phyloP scores from a whole-genome alignment of 1,284 basidiomycete genomes.

The Butyriboletus regius region DNA sequence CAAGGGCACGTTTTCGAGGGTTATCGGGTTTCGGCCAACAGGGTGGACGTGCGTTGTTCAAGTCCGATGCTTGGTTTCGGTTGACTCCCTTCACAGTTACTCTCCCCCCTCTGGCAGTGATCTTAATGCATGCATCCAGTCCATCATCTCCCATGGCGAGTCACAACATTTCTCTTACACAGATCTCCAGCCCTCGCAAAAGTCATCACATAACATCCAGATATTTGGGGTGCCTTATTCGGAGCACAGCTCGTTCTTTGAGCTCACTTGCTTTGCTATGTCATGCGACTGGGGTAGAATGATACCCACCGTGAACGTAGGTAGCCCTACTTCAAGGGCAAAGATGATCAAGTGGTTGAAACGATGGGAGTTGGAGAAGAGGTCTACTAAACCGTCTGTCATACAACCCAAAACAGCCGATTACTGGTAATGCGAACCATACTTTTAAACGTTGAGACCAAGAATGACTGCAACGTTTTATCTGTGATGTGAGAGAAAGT shows the following conservation, averaged over 20 bases:
- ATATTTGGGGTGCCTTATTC: constrained; percentile 91
- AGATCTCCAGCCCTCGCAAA: constrained; percentile 64
- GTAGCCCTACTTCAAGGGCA: constrained; percentile 64
- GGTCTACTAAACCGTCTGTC: constrained; percentile 43
- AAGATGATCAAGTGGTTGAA: constrained; percentile 86
- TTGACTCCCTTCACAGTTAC: constrained; percentile 44
- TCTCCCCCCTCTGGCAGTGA: constrained; percentile 63
- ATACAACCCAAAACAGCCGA: constrained; percentile 57
- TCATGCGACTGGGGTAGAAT: constrained; percentile 75
- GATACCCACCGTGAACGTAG: constrained; percentile 94
- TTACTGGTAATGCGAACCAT: constrained; percentile 51
- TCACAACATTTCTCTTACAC: constrained; percentile 59
- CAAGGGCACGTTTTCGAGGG: constrained; percentile 65
- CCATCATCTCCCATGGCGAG: constrained; percentile 63
- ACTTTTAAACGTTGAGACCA: background rate
- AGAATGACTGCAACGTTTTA: background rate
- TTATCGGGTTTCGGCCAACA: constrained; percentile 83
- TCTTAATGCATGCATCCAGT: constrained; percentile 53
- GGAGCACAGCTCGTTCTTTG: constrained; percentile 91
- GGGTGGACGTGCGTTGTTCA: constrained; percentile 75
- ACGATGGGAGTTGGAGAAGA: constrained; percentile 78
- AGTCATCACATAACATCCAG: constrained; percentile 62
- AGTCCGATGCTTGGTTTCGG: background rate
- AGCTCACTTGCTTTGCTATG: constrained; percentile 88
- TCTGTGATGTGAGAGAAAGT: background rate